Evolutionary conservation across 164 flowering plant genomes (phyloP).

Genomic region (Sedum album): DNA sequence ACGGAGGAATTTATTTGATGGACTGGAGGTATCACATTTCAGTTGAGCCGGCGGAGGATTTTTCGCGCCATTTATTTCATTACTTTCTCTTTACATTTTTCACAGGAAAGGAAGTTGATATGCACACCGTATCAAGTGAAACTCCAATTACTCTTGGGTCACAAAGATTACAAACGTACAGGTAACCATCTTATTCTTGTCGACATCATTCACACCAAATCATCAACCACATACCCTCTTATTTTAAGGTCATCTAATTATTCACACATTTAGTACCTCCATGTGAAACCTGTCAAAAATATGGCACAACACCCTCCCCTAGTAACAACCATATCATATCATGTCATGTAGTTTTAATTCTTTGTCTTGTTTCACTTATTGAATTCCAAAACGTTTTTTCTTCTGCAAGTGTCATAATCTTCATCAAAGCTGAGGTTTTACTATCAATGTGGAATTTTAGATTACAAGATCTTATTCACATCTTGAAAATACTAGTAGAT

Average conservation of each 20-base stretch:
- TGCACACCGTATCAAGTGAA: slow-evolving; percentile 69
- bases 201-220: not conserved
- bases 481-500: not conserved
- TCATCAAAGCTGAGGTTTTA: not conserved
- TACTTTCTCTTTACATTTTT: slow-evolving; percentile 44
- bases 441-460: not conserved
- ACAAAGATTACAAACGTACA: slow-evolving; percentile 37
- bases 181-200: not conserved
- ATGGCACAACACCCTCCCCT: not conserved
- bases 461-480: not conserved
- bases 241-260: not conserved
- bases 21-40: too few species aligned
- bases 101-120: slow-evolving; percentile 56
- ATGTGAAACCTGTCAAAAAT: not conserved
- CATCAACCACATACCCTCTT: not conserved
- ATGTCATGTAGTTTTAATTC: not conserved
- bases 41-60: not conserved
- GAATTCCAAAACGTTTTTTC: not conserved
- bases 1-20: slow-evolving; percentile 11
- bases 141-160: slow-evolving; percentile 81
- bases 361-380: not conserved
- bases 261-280: slow-evolving; percentile 1
- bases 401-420: not conserved
- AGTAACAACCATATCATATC: not conserved
- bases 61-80: not conserved